Evolutionary conservation across 176 grass and related monocot species (phyloP).

Genomic region (Miscanthus lutarioriparius): DNA sequence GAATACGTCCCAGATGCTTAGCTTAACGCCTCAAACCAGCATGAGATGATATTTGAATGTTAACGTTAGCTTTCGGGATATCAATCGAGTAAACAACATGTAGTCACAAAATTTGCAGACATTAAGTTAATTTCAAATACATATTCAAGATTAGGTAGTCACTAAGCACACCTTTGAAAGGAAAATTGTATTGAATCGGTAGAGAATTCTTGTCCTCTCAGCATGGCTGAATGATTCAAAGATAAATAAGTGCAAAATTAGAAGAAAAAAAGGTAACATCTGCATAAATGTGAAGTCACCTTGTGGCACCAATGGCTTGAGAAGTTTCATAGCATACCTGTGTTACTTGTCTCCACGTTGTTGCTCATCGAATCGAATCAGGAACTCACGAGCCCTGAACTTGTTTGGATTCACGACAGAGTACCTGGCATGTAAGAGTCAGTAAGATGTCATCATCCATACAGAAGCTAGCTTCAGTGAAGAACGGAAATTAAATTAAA

Average conservation of each 20-base stretch:
- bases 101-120: no score
- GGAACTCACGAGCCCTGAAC: slow-evolving; percentile 93
- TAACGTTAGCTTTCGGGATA: no score
- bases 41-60: no score
- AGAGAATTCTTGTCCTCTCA: no score
- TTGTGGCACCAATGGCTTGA: slow-evolving; percentile 90
- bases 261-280: neutral
- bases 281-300: slow-evolving; percentile 36
- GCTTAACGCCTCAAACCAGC: no score
- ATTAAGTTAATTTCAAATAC: no score
- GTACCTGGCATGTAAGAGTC: slow-evolving; percentile 50
- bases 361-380: slow-evolving; percentile 89
- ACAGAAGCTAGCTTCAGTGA: neutral
- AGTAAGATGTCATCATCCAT: neutral
- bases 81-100: no score
- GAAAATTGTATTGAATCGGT: no score
- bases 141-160: no score
- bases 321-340: slow-evolving; percentile 84
- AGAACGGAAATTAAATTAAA: neutral
- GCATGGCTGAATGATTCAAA: no score
- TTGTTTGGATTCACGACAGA: slow-evolving; percentile 95
- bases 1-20: no score
- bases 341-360: slow-evolving; percentile 82
- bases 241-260: neutral
- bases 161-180: no score